Evolutionary conservation across 2,329 filamentous ascomycete genomes (phyloP).

Genomic region (Chaetothyriales sp.): DNA sequence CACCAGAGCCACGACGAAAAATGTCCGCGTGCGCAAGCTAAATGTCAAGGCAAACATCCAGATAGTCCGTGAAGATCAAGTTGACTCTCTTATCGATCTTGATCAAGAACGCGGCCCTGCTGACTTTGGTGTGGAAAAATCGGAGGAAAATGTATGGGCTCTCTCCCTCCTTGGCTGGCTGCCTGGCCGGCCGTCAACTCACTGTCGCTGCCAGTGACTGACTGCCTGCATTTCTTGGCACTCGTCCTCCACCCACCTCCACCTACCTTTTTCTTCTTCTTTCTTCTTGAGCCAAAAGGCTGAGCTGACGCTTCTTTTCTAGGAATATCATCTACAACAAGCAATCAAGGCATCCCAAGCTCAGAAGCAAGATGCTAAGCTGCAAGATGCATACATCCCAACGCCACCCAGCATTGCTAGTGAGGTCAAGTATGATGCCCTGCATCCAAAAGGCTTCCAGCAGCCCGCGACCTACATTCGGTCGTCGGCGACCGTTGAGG

Average conservation of each 20-base stretch:
- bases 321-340: constrained; percentile 94
- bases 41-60: constrained; percentile 78
- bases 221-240: constrained; percentile 4
- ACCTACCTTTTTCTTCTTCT: constrained; percentile 15
- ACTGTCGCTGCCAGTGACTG: background rate
- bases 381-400: constrained; percentile 52
- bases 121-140: constrained; percentile 92
- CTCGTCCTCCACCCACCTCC: too few relatives aligned
- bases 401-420: constrained; percentile 51
- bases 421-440: constrained; percentile 68
- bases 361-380: constrained; percentile 43
- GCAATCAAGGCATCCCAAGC: constrained; percentile 53
- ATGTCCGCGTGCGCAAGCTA: constrained; percentile 47
- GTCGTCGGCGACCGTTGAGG: constrained; percentile 95
- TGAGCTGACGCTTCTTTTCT: constrained; percentile 14
- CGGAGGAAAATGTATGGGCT: constrained; percentile 78
- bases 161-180: constrained; percentile 27
- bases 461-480: constrained; percentile 90
- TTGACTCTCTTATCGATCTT: constrained; percentile 77
- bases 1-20: constrained; percentile 5
- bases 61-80: constrained; percentile 78
- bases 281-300: too few relatives aligned
- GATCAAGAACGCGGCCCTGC: constrained; percentile 70
- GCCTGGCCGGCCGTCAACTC: too few relatives aligned
- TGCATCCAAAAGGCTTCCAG: constrained; percentile 67